Percentiles rank a stretch among this genome's conserved stretches.
phyloP scores from a whole-genome alignment of 2,329 filamentous ascomycete species.

The Arachnomyces sp. region DNA sequence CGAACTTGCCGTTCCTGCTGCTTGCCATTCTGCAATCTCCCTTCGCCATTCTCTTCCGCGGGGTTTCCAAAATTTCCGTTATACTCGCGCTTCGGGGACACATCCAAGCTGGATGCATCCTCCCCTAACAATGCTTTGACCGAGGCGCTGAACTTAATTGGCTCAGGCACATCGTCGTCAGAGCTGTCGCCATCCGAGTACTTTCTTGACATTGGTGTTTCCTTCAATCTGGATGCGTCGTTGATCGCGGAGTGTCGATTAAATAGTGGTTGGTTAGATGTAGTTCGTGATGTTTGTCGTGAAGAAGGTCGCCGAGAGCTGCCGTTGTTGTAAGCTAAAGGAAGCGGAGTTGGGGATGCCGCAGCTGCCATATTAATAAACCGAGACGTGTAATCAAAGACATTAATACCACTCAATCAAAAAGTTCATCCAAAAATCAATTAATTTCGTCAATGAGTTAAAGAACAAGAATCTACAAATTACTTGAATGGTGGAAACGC shows the following conservation, averaged over 20 bases:
- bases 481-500: neutral
- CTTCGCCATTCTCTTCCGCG: conserved; percentile 3
- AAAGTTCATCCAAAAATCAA: conserved; percentile 1
- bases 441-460: neutral
- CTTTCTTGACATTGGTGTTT: conserved; percentile 14
- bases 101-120: conserved; percentile 47
- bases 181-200: conserved; percentile 64
- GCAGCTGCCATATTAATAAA: conserved; percentile 18
- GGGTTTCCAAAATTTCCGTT: conserved; percentile 14
- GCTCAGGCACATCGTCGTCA: conserved; percentile 85
- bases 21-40: conserved; percentile 1
- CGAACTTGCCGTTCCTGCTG: conserved; percentile 26
- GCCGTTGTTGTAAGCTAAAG: conserved; percentile 28
- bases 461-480: neutral
- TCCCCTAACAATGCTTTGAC: conserved; percentile 72
- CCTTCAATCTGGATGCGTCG: conserved; percentile 15
- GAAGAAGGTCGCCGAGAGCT: conserved; percentile 27
- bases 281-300: conserved; percentile 31
- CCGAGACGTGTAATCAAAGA: conserved; percentile 8
- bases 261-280: conserved; percentile 27
- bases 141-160: conserved; percentile 87
- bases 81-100: conserved; percentile 39
- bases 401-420: conserved; percentile 5
- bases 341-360: conserved; percentile 32
- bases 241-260: conserved; percentile 26